Base-by-base conservation (phyloP, 1,139 yeast species). In the Petasospora rhodanensis region DNA sequence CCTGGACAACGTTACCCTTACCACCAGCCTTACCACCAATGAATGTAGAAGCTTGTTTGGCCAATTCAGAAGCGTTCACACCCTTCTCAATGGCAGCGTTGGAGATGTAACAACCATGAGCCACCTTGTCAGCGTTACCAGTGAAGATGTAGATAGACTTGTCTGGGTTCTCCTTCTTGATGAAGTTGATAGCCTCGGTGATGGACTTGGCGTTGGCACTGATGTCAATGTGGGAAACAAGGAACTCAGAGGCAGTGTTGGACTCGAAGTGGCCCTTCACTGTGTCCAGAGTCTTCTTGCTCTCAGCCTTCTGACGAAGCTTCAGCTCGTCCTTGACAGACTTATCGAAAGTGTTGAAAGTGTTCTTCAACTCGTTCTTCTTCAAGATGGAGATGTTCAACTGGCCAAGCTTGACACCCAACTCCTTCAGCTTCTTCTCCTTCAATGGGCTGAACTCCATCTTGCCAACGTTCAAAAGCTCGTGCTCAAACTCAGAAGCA, bases 1-100 rank as follows among this genome's bases (percentile, higher is more conserved):
- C 99, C 67, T 91, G 98, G 47, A 87, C 86, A 40, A 89, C 79
- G 49, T 87, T 85, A 42, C 96, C 97, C 64, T 86, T 91, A 59
- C 99, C 99, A 63, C 99, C 99, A 40, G 96, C 94, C 60, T 83
- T 85, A 61, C 99, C 99, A 46, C 98, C 99, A 50, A 93, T 77
- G 51, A 71, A 68, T 34, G 66, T 63, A 30, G 89, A 67, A 28
- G 84, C 97, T 38, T 72, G 65, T 36, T 70, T 64, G 23, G 94
- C 95, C 47, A 87, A 71, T 20, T 75, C 87, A 42, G 75, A 66
- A 24, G 96, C 96, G 48, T 78, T 71, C 26, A 86, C 65, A 34
- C 91, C 91, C 59, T 81, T 76, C 32, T 70, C 70, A 44, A 79
- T 65, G 22, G 89, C 85, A 32, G 62, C 77, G 45, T 83, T 79